Percentiles rank a stretch among this genome's conserved stretches.
Conservation (phyloP, 2,329 filamentous ascomycete species). For the Emmonsiellopsis sp. region DNA sequence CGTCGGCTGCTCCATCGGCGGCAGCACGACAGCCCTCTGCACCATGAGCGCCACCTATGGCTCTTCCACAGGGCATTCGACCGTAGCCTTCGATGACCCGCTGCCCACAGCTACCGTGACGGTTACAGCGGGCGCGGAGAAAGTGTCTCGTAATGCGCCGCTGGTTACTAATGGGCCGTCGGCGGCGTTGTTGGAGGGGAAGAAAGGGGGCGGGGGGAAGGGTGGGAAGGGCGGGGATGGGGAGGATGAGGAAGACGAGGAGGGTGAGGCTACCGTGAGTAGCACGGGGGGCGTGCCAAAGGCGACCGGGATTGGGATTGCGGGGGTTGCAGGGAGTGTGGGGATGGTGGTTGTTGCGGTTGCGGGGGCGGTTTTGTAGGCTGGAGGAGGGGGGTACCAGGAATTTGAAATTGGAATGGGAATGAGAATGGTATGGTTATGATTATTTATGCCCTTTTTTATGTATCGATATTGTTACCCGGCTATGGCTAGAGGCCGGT, state of each 20-base stretch:
- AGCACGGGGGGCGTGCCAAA: conserved; percentile 6
- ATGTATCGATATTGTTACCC: too few relatives aligned
- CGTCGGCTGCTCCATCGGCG: neutral
- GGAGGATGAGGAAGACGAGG: neutral
- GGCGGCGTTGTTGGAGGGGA: neutral
- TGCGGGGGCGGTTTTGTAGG: neutral
- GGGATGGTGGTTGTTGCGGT: conserved; percentile 2
- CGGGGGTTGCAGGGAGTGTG: conserved; percentile 5
- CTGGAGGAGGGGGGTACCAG: too few relatives aligned
- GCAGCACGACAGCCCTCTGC: conserved; percentile 3
- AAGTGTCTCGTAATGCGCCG: neutral
- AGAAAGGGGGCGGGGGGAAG: neutral
- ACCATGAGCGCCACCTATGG: neutral
- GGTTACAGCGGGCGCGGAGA: conserved; percentile 9
- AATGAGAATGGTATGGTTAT: too few relatives aligned
- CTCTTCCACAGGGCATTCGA: neutral
- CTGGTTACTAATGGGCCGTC: neutral
- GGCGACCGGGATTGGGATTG: conserved; percentile 2
- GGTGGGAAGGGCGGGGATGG: neutral
- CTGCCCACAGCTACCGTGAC: neutral
- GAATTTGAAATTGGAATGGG: too few relatives aligned
- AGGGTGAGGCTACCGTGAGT: neutral
- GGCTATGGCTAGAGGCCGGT: too few relatives aligned
- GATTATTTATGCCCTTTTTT: too few relatives aligned
- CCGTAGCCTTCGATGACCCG: neutral